Percentiles rank a stretch among this genome's conserved stretches.
Evolutionary conservation across 2,329 filamentous ascomycete species (phyloP).

Genomic region (Xylariales sp.): DNA sequence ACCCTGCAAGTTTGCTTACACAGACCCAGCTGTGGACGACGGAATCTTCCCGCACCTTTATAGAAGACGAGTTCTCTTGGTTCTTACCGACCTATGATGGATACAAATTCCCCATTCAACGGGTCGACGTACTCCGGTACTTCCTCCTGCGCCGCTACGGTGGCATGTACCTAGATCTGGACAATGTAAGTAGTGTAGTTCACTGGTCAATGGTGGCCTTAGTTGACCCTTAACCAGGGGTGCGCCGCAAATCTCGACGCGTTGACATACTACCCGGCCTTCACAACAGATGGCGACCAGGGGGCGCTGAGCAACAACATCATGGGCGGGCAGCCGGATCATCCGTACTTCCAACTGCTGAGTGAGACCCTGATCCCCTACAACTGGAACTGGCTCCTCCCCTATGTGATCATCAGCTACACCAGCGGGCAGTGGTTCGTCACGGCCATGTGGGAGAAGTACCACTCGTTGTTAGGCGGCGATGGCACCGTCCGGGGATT

Average conservation of each 20-base stretch:
- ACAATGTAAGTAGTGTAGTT: constrained; percentile 30
- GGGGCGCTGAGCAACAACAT: constrained; percentile 54
- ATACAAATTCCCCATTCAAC: constrained; percentile 72
- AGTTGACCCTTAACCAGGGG: constrained; percentile 41
- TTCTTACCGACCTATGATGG: constrained; percentile 70
- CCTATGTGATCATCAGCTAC: constrained; percentile 73
- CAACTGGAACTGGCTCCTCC: constrained; percentile 62
- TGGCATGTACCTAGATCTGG: constrained; percentile 76
- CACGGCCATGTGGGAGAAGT: constrained; percentile 67
- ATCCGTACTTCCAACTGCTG: constrained; percentile 65
- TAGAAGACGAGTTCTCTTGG: constrained; percentile 70
- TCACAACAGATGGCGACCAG: constrained; percentile 48
- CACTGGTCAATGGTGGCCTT: neutral
- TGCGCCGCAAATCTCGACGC: constrained; percentile 64
- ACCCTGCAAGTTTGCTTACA: too few relatives aligned
- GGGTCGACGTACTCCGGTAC: constrained; percentile 74
- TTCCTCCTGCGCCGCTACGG: constrained; percentile 74
- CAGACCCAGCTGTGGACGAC: constrained; percentile 73
- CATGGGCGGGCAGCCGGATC: constrained; percentile 62
- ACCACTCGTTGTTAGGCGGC: constrained; percentile 28
- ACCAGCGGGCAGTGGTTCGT: constrained; percentile 66
- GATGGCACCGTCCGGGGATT: constrained; percentile 18
- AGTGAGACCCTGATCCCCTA: constrained; percentile 60
- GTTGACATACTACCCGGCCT: constrained; percentile 61
- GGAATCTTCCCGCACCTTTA: constrained; percentile 63